Evolutionary conservation across 2,329 filamentous ascomycete species (phyloP).

Genomic region (Beauveria pseudobassiana): DNA sequence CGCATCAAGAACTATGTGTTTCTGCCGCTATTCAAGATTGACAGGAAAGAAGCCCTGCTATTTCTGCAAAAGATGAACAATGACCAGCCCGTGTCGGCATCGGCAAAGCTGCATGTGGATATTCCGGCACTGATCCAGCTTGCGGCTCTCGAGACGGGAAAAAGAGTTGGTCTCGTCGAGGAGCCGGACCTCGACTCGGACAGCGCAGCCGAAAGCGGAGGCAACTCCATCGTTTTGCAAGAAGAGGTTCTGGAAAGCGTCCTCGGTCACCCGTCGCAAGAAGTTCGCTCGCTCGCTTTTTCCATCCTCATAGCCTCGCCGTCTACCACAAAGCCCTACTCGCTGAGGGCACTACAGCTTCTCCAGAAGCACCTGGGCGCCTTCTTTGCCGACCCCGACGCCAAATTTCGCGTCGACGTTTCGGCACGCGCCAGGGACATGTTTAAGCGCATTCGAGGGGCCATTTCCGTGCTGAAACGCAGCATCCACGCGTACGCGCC

Average conservation of each 20-base stretch:
- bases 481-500: constrained; percentile 30
- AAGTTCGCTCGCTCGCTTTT: constrained; percentile 71
- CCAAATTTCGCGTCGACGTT: constrained; percentile 77
- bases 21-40: constrained; percentile 52
- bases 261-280: constrained; percentile 48
- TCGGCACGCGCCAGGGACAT: constrained; percentile 68
- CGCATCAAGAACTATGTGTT: constrained; percentile 59
- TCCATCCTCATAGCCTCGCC: constrained; percentile 72
- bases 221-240: constrained; percentile 26
- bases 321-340: constrained; percentile 67
- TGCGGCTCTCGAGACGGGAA: constrained; percentile 62
- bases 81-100: constrained; percentile 37
- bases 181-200: constrained; percentile 41
- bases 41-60: constrained; percentile 42
- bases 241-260: constrained; percentile 43
- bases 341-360: constrained; percentile 50
- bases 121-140: constrained; percentile 53
- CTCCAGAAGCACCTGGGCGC: constrained; percentile 59
- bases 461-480: constrained; percentile 49
- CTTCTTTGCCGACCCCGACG: constrained; percentile 76
- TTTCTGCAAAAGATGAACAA: constrained; percentile 55
- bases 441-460: constrained; percentile 65
- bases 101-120: constrained; percentile 38
- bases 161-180: constrained; percentile 61
- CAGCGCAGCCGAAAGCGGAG: constrained; percentile 15